phyloP scores from a whole-genome alignment of 805 yeast genomes.

The Starmerella stigmatis region DNA sequence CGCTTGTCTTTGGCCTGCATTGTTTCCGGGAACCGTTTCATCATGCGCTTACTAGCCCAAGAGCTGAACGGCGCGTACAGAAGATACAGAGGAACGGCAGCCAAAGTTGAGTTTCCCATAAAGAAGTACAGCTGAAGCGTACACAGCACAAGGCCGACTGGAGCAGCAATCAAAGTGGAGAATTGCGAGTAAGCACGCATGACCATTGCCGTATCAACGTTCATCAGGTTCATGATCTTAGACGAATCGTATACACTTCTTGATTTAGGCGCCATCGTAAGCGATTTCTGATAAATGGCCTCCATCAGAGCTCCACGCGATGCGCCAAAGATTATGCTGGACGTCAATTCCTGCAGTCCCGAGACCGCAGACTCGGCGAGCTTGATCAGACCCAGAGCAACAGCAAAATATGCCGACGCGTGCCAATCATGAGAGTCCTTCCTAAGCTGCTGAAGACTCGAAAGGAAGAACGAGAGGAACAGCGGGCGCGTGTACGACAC shows the following conservation, averaged over 20 bases:
- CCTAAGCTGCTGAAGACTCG: conserved; percentile 5
- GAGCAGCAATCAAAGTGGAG: conserved; percentile 79
- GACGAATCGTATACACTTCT: conserved; percentile 63
- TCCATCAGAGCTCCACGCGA: conserved; percentile 11
- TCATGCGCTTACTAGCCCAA: conserved; percentile 46
- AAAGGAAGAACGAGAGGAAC: conserved; percentile 17
- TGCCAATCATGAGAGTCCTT: not conserved
- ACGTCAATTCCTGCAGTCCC: not conserved
- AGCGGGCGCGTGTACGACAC: conserved; percentile 17
- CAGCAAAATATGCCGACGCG: not conserved
- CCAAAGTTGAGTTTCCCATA: conserved; percentile 80
- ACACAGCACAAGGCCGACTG: conserved; percentile 70
- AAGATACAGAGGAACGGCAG: conserved; percentile 66
- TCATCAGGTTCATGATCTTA: conserved; percentile 84
- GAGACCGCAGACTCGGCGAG: not conserved
- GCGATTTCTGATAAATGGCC: conserved; percentile 71
- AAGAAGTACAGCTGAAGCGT: conserved; percentile 57
- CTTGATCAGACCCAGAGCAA: conserved; percentile 3
- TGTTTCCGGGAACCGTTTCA: conserved; percentile 47
- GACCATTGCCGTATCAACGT: conserved; percentile 74
- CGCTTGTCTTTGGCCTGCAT: conserved; percentile 67
- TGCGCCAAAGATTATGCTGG: conserved; percentile 2
- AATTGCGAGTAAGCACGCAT: conserved; percentile 68
- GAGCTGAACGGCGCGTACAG: conserved; percentile 71
- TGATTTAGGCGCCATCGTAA: conserved; percentile 52